phyloP scores from a whole-genome alignment of 2,329 filamentous ascomycete genomes.

The Apiospora sp. region DNA sequence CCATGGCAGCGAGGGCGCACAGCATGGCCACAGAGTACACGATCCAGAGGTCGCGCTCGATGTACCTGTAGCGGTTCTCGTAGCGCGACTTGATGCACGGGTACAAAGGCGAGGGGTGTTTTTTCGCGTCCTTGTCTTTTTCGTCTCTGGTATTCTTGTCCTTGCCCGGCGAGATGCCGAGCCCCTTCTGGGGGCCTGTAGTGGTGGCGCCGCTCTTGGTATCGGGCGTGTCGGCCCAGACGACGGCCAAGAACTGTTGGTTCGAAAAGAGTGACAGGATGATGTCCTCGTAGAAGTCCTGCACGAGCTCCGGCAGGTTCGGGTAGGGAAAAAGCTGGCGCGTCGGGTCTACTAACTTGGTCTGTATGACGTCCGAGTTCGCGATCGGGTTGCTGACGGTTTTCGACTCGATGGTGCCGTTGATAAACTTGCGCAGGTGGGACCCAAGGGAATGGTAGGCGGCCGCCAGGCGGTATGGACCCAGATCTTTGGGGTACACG shows the following conservation, averaged over 20 bases:
- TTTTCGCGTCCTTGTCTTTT: background rate
- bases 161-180: background rate
- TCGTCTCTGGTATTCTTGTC: background rate
- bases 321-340: slow-evolving; percentile 43
- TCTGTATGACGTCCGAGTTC: slow-evolving; percentile 49
- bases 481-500: slow-evolving; percentile 36
- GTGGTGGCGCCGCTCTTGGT: slow-evolving; percentile 36
- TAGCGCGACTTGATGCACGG: slow-evolving; percentile 43
- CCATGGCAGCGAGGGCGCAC: slow-evolving; percentile 40
- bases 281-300: slow-evolving; percentile 48
- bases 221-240: slow-evolving; percentile 44
- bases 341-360: slow-evolving; percentile 49
- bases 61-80: slow-evolving; percentile 45
- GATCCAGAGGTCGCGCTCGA: slow-evolving; percentile 45
- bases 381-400: slow-evolving; percentile 37
- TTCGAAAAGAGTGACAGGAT: slow-evolving; percentile 47
- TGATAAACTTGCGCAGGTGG: slow-evolving; percentile 43
- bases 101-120: slow-evolving; percentile 33
- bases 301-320: slow-evolving; percentile 40
- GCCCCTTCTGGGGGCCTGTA: slow-evolving; percentile 29
- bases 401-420: slow-evolving; percentile 43
- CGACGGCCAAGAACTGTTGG: slow-evolving; percentile 45
- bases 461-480: slow-evolving; percentile 42
- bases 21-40: slow-evolving; percentile 45
- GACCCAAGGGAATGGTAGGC: slow-evolving; percentile 47